Percentiles rank a stretch among this genome's conserved stretches.
Conservation (phyloP, 305 asterid species). For the Fraxinus greggii region DNA sequence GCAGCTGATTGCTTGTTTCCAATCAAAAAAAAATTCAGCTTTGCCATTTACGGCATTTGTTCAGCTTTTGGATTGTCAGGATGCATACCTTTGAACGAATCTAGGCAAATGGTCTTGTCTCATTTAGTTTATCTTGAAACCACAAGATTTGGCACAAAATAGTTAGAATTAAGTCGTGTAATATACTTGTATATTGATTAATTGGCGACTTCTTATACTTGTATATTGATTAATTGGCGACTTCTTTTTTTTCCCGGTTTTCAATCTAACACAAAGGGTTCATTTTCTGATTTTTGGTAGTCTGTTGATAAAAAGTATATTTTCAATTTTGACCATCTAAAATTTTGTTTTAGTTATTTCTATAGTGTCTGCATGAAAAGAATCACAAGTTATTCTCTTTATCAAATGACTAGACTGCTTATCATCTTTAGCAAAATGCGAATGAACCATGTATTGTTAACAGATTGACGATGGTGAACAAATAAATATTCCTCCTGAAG, state of each 20-base stretch:
- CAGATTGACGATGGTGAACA: slow-evolving; percentile 45
- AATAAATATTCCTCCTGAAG: slow-evolving; percentile 31
- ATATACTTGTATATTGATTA: background rate
- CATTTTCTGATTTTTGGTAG: background rate
- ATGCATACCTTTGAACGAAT: background rate
- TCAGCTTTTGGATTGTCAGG: background rate
- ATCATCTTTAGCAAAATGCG: background rate
- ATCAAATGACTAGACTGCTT: slow-evolving; percentile 5
- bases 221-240: background rate
- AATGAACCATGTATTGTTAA: slow-evolving; percentile 11
- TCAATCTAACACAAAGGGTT: slow-evolving; percentile 5
- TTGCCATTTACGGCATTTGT: background rate
- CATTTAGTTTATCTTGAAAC: background rate
- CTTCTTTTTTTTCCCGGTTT: background rate
- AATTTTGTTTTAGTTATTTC: slow-evolving; percentile 13
- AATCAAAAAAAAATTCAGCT: background rate
- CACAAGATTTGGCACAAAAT: background rate
- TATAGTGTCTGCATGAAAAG: background rate
- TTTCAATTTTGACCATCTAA: background rate
- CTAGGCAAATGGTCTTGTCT: background rate
- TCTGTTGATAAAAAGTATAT: background rate
- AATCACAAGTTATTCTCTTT: background rate
- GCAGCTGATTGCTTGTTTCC: background rate
- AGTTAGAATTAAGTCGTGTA: background rate
- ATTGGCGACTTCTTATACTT: background rate